A percentile compares a stretch with the other conserved stretches of the same genome.
These are phyloP conservation scores for Saccharomyces hybrid DNA, from an alignment of 1,139 yeast species.

Conservation along the genomic window DNA sequence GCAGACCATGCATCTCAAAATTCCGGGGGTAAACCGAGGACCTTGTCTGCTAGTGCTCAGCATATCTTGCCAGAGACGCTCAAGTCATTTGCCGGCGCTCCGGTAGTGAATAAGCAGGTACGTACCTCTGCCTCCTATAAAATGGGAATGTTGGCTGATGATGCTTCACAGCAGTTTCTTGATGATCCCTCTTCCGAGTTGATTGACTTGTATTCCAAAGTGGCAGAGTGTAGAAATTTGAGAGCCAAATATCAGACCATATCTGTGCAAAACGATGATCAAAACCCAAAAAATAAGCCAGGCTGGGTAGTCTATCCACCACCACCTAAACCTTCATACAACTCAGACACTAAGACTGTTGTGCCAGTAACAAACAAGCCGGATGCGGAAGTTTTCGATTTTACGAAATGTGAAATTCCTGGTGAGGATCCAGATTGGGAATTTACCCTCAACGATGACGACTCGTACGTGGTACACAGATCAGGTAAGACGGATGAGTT, in stretches of 20 bases:
- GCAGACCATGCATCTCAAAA: neutral
- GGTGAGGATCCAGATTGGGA: constrained; percentile 42
- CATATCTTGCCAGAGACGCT: constrained; percentile 26
- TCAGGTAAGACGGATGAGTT: constrained; percentile 29
- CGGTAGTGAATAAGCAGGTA: constrained; percentile 8
- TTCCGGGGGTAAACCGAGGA: constrained; percentile 10
- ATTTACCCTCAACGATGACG: constrained; percentile 49
- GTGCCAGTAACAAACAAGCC: constrained; percentile 33
- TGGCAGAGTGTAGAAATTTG: constrained; percentile 61
- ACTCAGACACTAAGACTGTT: constrained; percentile 55
- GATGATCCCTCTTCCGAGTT: constrained; percentile 67
- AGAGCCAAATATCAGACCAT: constrained; percentile 67
- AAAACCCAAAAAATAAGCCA: constrained; percentile 70
- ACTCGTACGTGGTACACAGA: constrained; percentile 59
- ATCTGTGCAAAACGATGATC: constrained; percentile 64
- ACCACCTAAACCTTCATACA: constrained; percentile 91
- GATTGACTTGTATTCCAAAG: constrained; percentile 59
- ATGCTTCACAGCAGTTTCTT: constrained; percentile 50
- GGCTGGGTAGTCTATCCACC: constrained; percentile 82
- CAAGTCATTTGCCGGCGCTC: constrained; percentile 8
- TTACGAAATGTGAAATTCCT: constrained; percentile 59
- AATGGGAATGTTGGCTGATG: constrained; percentile 52
- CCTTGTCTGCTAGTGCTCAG: constrained; percentile 26
- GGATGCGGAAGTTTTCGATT: constrained; percentile 50
- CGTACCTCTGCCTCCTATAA: constrained; percentile 30